Percentiles rank a stretch among this genome's conserved stretches.
phyloP scores from a whole-genome alignment of 192 early-diverging fungal species.

The Umbelopsis sp. region DNA sequence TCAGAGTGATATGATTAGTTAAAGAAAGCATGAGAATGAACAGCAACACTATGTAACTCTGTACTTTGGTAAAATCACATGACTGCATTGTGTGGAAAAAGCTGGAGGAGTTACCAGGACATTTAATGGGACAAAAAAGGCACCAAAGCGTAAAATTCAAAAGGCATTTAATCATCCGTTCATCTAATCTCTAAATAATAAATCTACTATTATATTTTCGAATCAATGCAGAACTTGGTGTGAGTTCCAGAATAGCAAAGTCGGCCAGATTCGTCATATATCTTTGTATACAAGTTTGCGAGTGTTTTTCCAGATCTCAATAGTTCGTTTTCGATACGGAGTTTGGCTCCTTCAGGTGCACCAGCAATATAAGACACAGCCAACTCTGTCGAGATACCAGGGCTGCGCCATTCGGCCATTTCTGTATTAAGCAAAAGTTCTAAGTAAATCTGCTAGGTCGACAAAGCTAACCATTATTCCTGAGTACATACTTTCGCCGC shows the following conservation, averaged over 20 bases:
- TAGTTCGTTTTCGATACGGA: conserved; percentile 25
- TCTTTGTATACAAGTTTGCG: conserved; percentile 27
- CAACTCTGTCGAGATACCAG: conserved; percentile 35
- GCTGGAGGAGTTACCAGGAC: too few relatives aligned
- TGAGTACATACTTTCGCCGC: not conserved
- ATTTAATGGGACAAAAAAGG: too few relatives aligned
- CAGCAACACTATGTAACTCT: too few relatives aligned
- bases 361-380: conserved; percentile 15
- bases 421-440: too few relatives aligned
- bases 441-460: too few relatives aligned
- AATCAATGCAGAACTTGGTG: conserved; percentile 31
- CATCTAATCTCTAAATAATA: not conserved
- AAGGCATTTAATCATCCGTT: not conserved
- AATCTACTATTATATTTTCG: conserved; percentile 13
- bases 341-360: conserved; percentile 3
- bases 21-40: too few relatives aligned
- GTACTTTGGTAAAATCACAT: too few relatives aligned
- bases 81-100: too few relatives aligned
- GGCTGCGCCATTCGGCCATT: conserved; percentile 11
- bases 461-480: too few relatives aligned
- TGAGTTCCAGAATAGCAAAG: conserved; percentile 31
- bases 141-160: too few relatives aligned
- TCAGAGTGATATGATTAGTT: too few relatives aligned
- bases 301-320: conserved; percentile 19
- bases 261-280: conserved; percentile 13